Base-by-base conservation (phyloP, 2,329 filamentous ascomycete species). In the Colletotrichum phormii region DNA sequence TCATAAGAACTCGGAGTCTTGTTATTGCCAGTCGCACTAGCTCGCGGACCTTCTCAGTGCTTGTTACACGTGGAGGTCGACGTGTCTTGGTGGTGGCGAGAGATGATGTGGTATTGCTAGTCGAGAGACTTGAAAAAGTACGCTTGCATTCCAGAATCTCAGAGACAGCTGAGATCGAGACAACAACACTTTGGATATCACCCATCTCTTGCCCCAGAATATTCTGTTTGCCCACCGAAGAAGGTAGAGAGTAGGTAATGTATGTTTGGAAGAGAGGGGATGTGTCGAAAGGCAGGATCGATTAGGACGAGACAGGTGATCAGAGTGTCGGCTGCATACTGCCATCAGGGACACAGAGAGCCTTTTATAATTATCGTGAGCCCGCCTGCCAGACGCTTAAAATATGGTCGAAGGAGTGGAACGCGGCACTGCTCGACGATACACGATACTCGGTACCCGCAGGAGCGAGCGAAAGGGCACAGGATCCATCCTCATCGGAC, bases 1-100 rank as follows among this genome's bases (percentile, higher is more conserved):
- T 35, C 11, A 67, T n/a, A 11, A 61, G 67, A 11, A 71, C 63
- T 15, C 62, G 63, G 55, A 69, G 53, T n/a, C 67, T 53, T 3
- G 37, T 65, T 0, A 65, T 29, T 4, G 53, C 60, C 0, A 69
- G 33, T 0, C 61, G 67, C 4, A 65, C 37, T 18, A 69, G 53
- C 26, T 69, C 67, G 24, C 61, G 49, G 12, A 57, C 37, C 37
- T 69, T 69, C 37, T 69, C 24, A 1, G 60, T 55, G 15, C 37
- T 64, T 15, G 37, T 37, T 2, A 69, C 60, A 29, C 22, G 29
- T 33, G 67, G 67, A 51, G 67, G 53, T 24, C 37, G 61, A 11
- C 61, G 60, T 11, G 67, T 13, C 31, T 64, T 59, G n/a, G 15
- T 12, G 9, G 51, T 29, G 29, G 63, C 11, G 18, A 53, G 22